phyloP scores from a whole-genome alignment of 2,329 filamentous ascomycete species.

The Alternaria sp. region DNA sequence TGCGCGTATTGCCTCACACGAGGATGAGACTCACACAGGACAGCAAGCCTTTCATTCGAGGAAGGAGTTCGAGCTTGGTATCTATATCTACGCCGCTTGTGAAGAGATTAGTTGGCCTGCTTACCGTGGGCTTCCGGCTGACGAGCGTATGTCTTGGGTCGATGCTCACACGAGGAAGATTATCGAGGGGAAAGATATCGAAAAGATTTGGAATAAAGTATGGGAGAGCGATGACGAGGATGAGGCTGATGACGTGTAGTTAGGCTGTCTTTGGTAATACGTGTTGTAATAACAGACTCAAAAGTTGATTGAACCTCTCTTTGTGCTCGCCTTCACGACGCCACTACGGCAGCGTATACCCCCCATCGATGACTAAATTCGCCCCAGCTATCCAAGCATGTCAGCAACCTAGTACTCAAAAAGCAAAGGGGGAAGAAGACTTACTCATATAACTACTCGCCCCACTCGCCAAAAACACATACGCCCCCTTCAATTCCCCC shows the following conservation, averaged over 20 bases:
- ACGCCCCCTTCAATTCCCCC: constrained; percentile 48
- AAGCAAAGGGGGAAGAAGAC: not conserved
- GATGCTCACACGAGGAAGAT: not conserved
- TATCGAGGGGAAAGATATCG: not conserved
- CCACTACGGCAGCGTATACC: not conserved
- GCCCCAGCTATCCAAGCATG: not conserved
- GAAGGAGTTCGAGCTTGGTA: not conserved
- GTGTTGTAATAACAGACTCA: not conserved
- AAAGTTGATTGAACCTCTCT: not conserved
- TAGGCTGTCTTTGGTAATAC: no score
- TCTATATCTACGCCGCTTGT: not conserved
- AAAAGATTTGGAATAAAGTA: not conserved
- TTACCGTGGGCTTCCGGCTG: not conserved
- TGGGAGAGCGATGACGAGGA: not conserved
- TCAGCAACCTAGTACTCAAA: not conserved
- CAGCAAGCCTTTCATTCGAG: not conserved
- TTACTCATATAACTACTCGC: constrained; percentile 22
- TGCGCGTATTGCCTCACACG: not conserved
- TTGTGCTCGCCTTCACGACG: not conserved
- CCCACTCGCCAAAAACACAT: constrained; percentile 19
- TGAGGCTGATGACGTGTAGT: not conserved
- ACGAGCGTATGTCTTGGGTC: not conserved
- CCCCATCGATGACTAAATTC: constrained; percentile 1
- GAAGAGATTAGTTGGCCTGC: not conserved
- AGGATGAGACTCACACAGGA: not conserved